phyloP scores from a whole-genome alignment of 1,139 yeast species.

The Geotrichum reessii region DNA sequence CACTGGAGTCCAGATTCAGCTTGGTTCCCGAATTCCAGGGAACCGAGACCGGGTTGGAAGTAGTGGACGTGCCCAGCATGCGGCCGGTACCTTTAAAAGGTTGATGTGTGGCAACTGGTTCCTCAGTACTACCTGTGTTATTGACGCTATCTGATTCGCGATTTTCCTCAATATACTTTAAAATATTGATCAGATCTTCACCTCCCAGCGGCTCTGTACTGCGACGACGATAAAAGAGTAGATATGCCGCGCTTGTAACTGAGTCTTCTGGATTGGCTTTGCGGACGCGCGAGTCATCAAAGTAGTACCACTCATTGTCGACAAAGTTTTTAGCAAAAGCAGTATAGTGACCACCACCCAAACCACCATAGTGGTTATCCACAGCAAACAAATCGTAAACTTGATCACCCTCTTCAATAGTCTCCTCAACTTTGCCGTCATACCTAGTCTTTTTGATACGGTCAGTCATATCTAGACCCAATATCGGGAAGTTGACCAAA shows the following conservation, averaged over 20 bases:
- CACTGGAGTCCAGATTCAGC: background rate
- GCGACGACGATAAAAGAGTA: constrained; percentile 74
- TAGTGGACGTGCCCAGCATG: constrained; percentile 15
- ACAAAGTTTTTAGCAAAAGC: constrained; percentile 77
- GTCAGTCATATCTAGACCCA: constrained; percentile 62
- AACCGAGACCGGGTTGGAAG: background rate
- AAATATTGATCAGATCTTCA: constrained; percentile 31
- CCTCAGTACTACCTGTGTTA: background rate
- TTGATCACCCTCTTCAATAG: constrained; percentile 36
- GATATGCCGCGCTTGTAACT: constrained; percentile 79
- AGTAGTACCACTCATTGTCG: constrained; percentile 82
- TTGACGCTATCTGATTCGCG: background rate
- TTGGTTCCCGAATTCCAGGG: constrained; percentile 4
- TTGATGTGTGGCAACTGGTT: background rate
- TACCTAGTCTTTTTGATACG: constrained; percentile 42
- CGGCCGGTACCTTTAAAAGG: constrained; percentile 20
- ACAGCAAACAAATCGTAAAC: constrained; percentile 86
- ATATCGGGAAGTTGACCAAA: constrained; percentile 81
- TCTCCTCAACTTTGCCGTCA: constrained; percentile 17
- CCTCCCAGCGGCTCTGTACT: constrained; percentile 33
- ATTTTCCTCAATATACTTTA: constrained; percentile 24
- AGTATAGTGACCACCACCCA: constrained; percentile 97
- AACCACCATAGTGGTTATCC: constrained; percentile 92
- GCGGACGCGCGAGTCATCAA: constrained; percentile 73
- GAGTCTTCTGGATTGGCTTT: constrained; percentile 52